Evolutionary conservation across 1,139 yeast genomes (phyloP).

Genomic region (Magnusiomyces tetraspermus): DNA sequence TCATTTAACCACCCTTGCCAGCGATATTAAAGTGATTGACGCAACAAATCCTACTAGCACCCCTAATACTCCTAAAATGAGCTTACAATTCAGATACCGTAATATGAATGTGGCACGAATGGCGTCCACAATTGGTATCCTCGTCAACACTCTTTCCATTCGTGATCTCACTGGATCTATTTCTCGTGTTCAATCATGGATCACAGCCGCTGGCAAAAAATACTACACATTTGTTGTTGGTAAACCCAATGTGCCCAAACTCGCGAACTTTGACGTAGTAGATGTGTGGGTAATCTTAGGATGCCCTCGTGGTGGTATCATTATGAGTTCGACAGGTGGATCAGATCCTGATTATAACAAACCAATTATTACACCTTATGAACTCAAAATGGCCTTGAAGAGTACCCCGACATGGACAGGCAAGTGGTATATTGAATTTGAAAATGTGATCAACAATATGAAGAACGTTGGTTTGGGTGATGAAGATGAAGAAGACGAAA

Average conservation of each 20-base stretch:
- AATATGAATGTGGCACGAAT: slow-evolving; percentile 82
- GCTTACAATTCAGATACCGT: slow-evolving; percentile 72
- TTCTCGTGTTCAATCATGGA: slow-evolving; percentile 48
- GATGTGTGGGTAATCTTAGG: slow-evolving; percentile 94
- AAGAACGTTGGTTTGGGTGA: slow-evolving; percentile 30
- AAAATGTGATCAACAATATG: slow-evolving; percentile 35
- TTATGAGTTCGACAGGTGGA: slow-evolving; percentile 32
- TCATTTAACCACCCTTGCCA: slow-evolving; percentile 62
- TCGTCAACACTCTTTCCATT: slow-evolving; percentile 80
- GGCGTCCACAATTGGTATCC: slow-evolving; percentile 84
- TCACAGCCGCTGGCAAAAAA: slow-evolving; percentile 73
- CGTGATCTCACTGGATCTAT: slow-evolving; percentile 58
- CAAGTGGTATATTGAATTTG: slow-evolving; percentile 79
- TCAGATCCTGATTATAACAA: slow-evolving; percentile 68
- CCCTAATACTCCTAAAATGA: slow-evolving; percentile 57
- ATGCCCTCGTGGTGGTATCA: slow-evolving; percentile 89
- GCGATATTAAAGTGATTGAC: slow-evolving; percentile 36
- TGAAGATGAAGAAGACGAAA: slow-evolving; percentile 23
- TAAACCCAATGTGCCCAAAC: slow-evolving; percentile 94
- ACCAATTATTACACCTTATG: slow-evolving; percentile 92
- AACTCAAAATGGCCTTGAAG: slow-evolving; percentile 66
- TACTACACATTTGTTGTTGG: slow-evolving; percentile 94
- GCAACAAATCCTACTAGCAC: slow-evolving; percentile 21
- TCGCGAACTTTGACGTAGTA: slow-evolving; percentile 86
- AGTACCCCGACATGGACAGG: slow-evolving; percentile 83